Evolutionary conservation across 257 asterid species (phyloP), one percentile per base, ranked within the genome.

Genomic region (Solanum piurae): DNA sequence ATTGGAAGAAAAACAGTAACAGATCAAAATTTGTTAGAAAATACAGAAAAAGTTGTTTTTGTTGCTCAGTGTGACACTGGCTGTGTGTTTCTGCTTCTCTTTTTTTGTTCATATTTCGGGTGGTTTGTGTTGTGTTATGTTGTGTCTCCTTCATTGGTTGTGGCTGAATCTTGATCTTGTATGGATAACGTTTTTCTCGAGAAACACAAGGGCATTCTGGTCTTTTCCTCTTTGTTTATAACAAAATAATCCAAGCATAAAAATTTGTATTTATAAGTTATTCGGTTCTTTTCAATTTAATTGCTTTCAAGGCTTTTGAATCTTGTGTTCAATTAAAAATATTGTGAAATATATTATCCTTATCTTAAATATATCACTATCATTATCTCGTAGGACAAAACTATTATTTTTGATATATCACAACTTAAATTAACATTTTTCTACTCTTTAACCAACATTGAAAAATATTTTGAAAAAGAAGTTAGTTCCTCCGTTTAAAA

Each of bases 101-200:
- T 16, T 62, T 71, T 72, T 29, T 21, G 77, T 49, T 86, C 82
- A 46, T 42, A 64, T 62, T 71, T 86, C 62, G 38, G 83, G 83
- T 69, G 84, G 88, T 46, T 72, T 82, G 44, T 49, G 86, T 82
- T 82, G 52, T 37, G 52, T 82, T 77, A 6, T 74, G 49, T 74
- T 38, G 18, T 5, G 69, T 80, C 85, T 27, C 68, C 84, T 40
- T 25, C 85, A 82, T 82, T 20, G 69, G 86, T 31, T 82, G 71
- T 91, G 93, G 91, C 90, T 92, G 92, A 84, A 90, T 87, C 91
- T 92, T 89, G 62, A 80, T 16, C 86, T 31, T 37, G 6, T 82
- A 29, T 16, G 93, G 95, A 93, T 94, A 94, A 91, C 86, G 95
- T 89, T 69, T 71, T 25, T 38, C 49, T 60, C 23, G 83, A 88